Percentiles rank a stretch among this genome's conserved stretches.
Evolutionary conservation across 139 green algal species (phyloP).

Genomic region (Coelastrella sp.): DNA sequence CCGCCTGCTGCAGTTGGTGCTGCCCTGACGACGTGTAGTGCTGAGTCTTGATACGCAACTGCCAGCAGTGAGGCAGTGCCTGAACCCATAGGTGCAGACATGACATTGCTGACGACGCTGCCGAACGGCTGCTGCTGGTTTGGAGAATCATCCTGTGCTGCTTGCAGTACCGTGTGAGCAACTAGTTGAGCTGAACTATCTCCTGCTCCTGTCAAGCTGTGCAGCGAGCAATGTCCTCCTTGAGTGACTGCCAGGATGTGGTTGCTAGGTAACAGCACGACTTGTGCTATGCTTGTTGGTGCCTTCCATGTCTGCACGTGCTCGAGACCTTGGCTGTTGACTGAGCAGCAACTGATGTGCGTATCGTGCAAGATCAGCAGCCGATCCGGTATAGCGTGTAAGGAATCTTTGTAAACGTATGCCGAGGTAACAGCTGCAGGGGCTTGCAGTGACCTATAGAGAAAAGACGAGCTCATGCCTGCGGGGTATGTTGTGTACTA

Average conservation of each 20-base stretch:
- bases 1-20: neutral
- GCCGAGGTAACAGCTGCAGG: neutral
- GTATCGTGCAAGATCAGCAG: constrained; percentile 25
- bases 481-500: neutral
- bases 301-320: neutral
- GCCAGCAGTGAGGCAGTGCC: constrained; percentile 22
- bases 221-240: constrained; percentile 10
- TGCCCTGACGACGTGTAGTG: constrained; percentile 21
- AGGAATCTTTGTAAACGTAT: neutral
- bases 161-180: neutral
- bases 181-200: neutral
- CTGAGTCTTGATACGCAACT: neutral
- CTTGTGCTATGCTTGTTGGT: neutral
- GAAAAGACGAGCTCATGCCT: neutral
- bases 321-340: constrained; percentile 8
- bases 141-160: neutral
- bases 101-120: neutral
- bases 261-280: constrained; percentile 9
- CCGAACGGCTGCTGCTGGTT: constrained; percentile 2
- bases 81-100: constrained; percentile 15
- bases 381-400: neutral
- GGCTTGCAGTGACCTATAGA: neutral
- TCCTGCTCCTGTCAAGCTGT: neutral
- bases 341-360: neutral
- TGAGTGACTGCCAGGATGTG: constrained; percentile 17